Evolutionary conservation across 2,329 filamentous ascomycete species (phyloP).

Genomic region (Myriosclerotinia duriaeana): DNA sequence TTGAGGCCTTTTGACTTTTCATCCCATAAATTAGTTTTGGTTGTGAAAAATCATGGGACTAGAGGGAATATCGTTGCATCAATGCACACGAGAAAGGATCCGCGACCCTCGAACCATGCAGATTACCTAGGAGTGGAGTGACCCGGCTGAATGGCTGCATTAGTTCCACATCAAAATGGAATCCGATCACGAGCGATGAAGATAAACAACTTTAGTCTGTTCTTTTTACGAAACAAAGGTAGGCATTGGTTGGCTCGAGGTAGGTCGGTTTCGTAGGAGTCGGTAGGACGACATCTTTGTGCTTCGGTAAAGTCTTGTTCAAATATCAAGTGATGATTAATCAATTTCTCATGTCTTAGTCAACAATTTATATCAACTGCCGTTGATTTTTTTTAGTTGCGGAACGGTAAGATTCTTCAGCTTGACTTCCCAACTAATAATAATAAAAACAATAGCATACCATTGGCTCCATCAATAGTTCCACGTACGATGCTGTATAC

Average conservation of each 20-base stretch:
- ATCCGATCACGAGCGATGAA: not conserved
- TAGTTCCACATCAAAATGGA: not conserved
- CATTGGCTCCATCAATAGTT: not conserved
- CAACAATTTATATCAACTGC: constrained; percentile 4
- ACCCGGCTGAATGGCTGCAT: not conserved
- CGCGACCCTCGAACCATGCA: not conserved
- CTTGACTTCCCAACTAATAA: not conserved
- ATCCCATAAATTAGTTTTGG: not conserved
- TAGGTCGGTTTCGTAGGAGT: no score
- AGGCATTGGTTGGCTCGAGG: not conserved
- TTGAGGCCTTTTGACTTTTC: not conserved
- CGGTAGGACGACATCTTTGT: not conserved
- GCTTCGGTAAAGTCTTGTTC: not conserved
- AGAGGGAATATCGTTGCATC: constrained; percentile 5
- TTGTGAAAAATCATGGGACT: not conserved
- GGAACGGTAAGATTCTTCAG: not conserved
- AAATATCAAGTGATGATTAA: not conserved
- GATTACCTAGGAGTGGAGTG: not conserved
- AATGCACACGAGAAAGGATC: not conserved
- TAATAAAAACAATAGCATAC: not conserved
- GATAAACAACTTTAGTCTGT: not conserved
- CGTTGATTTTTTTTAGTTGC: not conserved
- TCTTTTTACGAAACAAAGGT: not conserved
- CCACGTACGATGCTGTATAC: constrained; percentile 1
- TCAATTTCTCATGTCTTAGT: not conserved